Conservation (phyloP, 2,329 filamentous ascomycete genomes). For the Fonsecaea nubica region DNA sequence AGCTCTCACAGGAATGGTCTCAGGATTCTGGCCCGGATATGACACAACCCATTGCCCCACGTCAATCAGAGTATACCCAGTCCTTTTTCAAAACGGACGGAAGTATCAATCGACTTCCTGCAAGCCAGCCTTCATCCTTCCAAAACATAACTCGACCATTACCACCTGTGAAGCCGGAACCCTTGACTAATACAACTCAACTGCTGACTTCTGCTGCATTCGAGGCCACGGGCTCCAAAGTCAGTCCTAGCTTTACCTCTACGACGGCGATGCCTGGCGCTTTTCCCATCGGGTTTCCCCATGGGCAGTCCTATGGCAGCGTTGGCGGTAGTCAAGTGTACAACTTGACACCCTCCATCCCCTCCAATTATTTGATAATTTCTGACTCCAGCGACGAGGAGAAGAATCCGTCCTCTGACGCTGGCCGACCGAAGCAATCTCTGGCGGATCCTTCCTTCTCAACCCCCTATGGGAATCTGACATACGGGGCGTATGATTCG, state of each 20-base stretch:
- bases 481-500: neutral
- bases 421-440: neutral
- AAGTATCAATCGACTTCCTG: conserved; percentile 20
- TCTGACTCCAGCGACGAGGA: conserved; percentile 2
- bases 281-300: conserved; percentile 33
- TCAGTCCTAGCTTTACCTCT: conserved; percentile 11
- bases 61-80: conserved; percentile 30
- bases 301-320: conserved; percentile 21
- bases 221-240: neutral
- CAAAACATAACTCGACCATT: neutral
- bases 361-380: neutral
- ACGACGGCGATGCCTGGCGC: conserved; percentile 31
- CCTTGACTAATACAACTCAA: neutral
- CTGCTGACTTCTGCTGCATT: neutral
- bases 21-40: conserved; percentile 28
- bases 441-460: neutral
- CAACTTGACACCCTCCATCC: conserved; percentile 1
- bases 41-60: conserved; percentile 5
- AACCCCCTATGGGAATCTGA: neutral
- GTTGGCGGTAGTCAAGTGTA: conserved; percentile 34
- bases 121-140: neutral
- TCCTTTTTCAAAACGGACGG: conserved; percentile 35
- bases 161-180: conserved; percentile 9
- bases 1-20: conserved; percentile 45
- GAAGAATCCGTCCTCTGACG: neutral